Percentiles rank a stretch among this genome's conserved stretches.
Conservation (phyloP, 75 land plant genomes). For the Azolla pinnata region DNA sequence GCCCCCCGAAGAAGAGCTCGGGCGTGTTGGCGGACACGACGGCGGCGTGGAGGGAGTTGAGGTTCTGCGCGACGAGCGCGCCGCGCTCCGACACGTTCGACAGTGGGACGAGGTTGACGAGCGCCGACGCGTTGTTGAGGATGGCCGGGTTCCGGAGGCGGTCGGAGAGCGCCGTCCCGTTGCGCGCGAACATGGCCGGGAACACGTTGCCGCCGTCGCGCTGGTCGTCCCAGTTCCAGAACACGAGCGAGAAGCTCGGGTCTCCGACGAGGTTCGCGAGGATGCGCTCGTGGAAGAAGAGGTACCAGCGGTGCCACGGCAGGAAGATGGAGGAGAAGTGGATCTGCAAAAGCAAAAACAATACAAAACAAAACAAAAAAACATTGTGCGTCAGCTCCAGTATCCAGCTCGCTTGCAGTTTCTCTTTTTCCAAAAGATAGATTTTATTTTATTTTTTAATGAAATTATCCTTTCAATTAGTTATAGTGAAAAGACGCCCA, state of each 20-base stretch:
- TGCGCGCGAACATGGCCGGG: constrained; percentile 1
- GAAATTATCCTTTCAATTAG: no score
- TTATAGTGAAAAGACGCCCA: no score
- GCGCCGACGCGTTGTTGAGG: not conserved
- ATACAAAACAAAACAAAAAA: no score
- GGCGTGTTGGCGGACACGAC: not conserved
- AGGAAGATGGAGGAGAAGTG: constrained; percentile 12
- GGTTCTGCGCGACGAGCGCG: not conserved
- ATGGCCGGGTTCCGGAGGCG: constrained; percentile 6
- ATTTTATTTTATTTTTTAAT: no score
- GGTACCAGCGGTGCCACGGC: constrained; percentile 18
- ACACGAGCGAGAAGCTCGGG: constrained; percentile 9
- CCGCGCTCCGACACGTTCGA: not conserved
- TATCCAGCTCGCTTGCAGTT: no score
- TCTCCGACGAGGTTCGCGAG: constrained; percentile 29
- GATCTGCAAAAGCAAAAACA: not conserved
- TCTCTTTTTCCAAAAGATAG: no score
- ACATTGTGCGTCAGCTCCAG: no score
- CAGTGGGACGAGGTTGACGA: not conserved
- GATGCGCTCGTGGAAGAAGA: constrained; percentile 17
- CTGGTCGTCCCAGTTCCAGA: constrained; percentile 47
- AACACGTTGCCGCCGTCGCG: constrained; percentile 12
- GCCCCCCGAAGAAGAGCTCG: not conserved
- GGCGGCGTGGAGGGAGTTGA: not conserved
- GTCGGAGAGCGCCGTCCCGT: not conserved